Evolutionary conservation across 345 rosid species (phyloP).

Genomic region (Bruguiera gymnorhiza): DNA sequence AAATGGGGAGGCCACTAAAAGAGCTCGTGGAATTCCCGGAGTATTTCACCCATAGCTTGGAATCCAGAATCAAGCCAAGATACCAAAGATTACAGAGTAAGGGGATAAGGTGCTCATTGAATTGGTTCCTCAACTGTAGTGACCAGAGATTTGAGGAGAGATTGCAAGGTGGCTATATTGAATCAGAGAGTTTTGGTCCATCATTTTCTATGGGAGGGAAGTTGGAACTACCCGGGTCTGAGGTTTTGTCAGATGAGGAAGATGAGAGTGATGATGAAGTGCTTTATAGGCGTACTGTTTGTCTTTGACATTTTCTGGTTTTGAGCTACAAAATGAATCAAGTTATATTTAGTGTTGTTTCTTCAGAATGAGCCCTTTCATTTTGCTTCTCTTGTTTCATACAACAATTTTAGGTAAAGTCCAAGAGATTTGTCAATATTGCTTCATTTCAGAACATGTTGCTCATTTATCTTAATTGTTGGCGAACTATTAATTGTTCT

Average conservation of each 20-base stretch:
- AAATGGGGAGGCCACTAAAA: constrained; percentile 82
- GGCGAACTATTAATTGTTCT: too few relatives aligned
- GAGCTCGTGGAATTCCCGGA: constrained; percentile 84
- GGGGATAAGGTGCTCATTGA: constrained; percentile 69
- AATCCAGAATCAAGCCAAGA: constrained; percentile 90
- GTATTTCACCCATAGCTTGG: constrained; percentile 88
- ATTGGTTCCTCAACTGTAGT: constrained; percentile 91
- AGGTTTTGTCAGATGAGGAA: constrained; percentile 70
- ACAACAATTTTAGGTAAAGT: too few relatives aligned
- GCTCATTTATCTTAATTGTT: too few relatives aligned
- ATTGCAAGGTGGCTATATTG: constrained; percentile 65
- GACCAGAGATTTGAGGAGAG: constrained; percentile 91
- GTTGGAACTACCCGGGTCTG: constrained; percentile 59
- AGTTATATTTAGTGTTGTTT: neutral
- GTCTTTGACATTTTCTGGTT: constrained; percentile 7
- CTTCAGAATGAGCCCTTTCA: too few relatives aligned
- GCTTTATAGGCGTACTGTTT: constrained; percentile 31
- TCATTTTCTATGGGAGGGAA: constrained; percentile 74
- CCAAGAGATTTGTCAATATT: too few relatives aligned
- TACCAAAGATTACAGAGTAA: constrained; percentile 64
- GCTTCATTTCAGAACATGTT: too few relatives aligned
- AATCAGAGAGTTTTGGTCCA: constrained; percentile 64
- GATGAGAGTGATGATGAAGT: constrained; percentile 69
- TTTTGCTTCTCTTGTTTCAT: too few relatives aligned
- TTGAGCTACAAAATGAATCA: neutral